Base-by-base conservation (phyloP, 2,329 filamentous ascomycete species). In the Ceratocystis eucalypticola region DNA sequence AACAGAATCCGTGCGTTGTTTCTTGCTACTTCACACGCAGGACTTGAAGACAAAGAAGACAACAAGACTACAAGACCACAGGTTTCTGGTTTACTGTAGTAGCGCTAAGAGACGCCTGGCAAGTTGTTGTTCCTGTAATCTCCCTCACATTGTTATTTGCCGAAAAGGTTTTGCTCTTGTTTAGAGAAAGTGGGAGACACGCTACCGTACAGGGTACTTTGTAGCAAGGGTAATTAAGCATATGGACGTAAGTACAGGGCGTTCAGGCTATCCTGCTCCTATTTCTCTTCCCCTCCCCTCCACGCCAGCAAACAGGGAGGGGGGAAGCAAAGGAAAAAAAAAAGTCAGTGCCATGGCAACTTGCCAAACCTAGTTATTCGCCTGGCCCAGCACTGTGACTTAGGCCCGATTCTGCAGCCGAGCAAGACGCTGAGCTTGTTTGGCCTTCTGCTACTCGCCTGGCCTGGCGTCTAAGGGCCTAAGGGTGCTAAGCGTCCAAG, bases 131-230 rank as follows among this genome's bases (percentile, higher is more conserved):
- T 37, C 63, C 63, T 65, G 48, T 65, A 65, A 65, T 65, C 50
- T 65, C 63, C 63, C 63, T 65, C 37, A 65, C 30, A 59, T 45
- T 37, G 63, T 15, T 15, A 33, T 33, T 57, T 65, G 37, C 62
- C 62, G 62, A 64, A 30, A 55, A 28, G 33, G 33, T 37, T 37
- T 37, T 37, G 33, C 33, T 37, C 53, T 33, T 57, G 46, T 55
- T 33, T 25, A 37, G 33, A 37, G 44, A 22, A 22, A 46, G 41
- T 28, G 20, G 22, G 8, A 64, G 8, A 64, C 7, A 48, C 5
- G 48, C 20, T 25, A 25, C 15, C 15, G 28, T 33, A 57, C 25
- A 57, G n/a, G 53, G 28, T 33, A 57, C 53, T 57, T 33, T 57
- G 53, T 57, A 57, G n/a, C 53, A 57, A 28, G 53, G 53, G 53